phyloP scores from a whole-genome alignment of 352 stramenopile genomes.

The Phytophthora megakarya region DNA sequence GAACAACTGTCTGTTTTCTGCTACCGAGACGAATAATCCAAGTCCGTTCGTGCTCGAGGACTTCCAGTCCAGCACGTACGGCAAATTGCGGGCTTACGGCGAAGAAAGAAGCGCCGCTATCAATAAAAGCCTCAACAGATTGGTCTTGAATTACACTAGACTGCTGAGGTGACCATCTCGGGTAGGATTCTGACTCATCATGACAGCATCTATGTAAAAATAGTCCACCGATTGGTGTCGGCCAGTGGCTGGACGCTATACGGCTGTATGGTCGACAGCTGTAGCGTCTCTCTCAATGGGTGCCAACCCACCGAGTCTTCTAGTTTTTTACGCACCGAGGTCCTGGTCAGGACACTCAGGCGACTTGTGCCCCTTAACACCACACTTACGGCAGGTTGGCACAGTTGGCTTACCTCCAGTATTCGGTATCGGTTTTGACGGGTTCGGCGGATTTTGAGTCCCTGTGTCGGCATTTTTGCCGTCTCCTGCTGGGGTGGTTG shows the following conservation, averaged over 20 bases:
- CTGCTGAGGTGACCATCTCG: neutral
- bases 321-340: conserved; percentile 2
- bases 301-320: conserved; percentile 1
- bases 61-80: neutral
- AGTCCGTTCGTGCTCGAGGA: neutral
- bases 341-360: neutral
- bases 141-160: neutral
- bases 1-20: conserved; percentile 2
- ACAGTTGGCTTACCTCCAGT: neutral
- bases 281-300: neutral
- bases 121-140: neutral
- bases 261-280: neutral
- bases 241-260: neutral
- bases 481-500: neutral
- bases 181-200: neutral
- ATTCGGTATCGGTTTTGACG: neutral
- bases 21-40: neutral
- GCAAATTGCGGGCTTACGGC: neutral
- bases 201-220: neutral
- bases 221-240: neutral
- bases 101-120: neutral
- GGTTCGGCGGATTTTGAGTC: neutral
- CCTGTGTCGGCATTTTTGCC: neutral
- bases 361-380: neutral
- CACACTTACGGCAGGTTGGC: neutral